Base-by-base conservation (phyloP, 2,329 filamentous ascomycete species). In the Trematosphaeria pertusa region DNA sequence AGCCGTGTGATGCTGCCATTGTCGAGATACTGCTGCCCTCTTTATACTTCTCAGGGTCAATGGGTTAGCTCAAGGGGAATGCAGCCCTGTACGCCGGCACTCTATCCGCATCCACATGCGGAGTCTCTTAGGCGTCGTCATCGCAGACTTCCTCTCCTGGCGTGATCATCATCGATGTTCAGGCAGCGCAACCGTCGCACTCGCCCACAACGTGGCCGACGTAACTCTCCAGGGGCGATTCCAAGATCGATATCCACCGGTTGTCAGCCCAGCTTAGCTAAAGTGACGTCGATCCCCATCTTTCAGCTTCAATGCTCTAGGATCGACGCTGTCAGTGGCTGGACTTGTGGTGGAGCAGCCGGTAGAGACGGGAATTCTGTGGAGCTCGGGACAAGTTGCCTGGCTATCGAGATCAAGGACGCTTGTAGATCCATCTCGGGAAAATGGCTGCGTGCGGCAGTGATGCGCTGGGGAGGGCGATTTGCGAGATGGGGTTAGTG, bases 281-380 rank as follows among this genome's bases (percentile, higher is more conserved):
- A 26, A 34, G 44, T 65, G 57, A 64, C 60, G 65, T 62, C 57
- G 65, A 67, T 69, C 61, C 12, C 46, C 22, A 60, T 51, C 58
- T 54, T 59, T 61, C 55, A 62, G 58, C 51, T 61, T 52, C 46
- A 51, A 59, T 57, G 53, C 52, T 19, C 49, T 46, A 36, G 28
- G 46, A 43, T 49, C 47, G 43, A 39, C 43, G 34, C 24, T 39
- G 18, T 54, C 45, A 63, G 39, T 65, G 59, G 61, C 31, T 46
- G 44, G 37, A 54, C 37, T 22, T 28, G 26, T 45, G 21, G 41
- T 50, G 46, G 49, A 50, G 36, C 41, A 45, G 43, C 52, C 45
- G 51, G 58, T 64, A 58, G 51, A 50, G 48, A 47, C 44, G 56
- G 20, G 34, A n/a, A 59, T 59, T 52, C 22, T 56, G 53, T 58